phyloP scores from a whole-genome alignment of 371 early-diverging fungal genomes.

The Thermomucor indicae-seudaticae region DNA sequence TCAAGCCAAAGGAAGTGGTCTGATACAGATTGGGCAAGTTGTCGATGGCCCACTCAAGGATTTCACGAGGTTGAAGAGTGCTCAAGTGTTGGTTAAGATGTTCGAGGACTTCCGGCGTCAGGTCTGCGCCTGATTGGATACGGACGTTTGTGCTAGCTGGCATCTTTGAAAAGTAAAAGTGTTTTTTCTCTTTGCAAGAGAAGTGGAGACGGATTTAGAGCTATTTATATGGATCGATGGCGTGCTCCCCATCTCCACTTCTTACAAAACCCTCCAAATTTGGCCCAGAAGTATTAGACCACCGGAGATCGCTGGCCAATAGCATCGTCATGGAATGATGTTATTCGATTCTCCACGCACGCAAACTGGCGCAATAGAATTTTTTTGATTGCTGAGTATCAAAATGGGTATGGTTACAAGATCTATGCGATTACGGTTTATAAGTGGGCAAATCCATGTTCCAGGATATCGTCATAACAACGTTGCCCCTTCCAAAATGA shows the following conservation, averaged over 20 bases:
- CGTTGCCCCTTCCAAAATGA: too few species aligned
- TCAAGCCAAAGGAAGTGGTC: constrained; percentile 91
- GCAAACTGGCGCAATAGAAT: constrained; percentile 1
- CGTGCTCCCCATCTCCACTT: constrained; percentile 2
- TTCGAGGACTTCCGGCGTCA: constrained; percentile 61
- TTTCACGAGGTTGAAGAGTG: constrained; percentile 69
- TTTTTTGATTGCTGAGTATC: background rate
- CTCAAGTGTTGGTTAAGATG: constrained; percentile 61
- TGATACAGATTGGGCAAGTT: constrained; percentile 81
- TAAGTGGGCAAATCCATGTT: too few species aligned
- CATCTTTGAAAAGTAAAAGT: constrained; percentile 5
- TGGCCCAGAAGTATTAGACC: too few species aligned
- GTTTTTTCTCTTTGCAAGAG: constrained; percentile 2
- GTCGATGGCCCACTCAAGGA: constrained; percentile 85
- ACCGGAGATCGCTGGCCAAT: constrained; percentile 13
- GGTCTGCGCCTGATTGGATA: constrained; percentile 33
- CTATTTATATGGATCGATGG: constrained; percentile 1
- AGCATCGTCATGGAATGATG: constrained; percentile 16
- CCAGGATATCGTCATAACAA: too few species aligned
- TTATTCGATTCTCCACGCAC: constrained; percentile 17
- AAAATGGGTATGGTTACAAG: too few species aligned
- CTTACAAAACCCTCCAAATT: constrained; percentile 6
- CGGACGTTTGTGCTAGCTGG: constrained; percentile 20
- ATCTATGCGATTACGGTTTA: too few species aligned
- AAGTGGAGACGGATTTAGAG: background rate